Evolutionary conservation across 768 basidiomycete species (phyloP).

Genomic region (Chalciporus pseudorubinellus): DNA sequence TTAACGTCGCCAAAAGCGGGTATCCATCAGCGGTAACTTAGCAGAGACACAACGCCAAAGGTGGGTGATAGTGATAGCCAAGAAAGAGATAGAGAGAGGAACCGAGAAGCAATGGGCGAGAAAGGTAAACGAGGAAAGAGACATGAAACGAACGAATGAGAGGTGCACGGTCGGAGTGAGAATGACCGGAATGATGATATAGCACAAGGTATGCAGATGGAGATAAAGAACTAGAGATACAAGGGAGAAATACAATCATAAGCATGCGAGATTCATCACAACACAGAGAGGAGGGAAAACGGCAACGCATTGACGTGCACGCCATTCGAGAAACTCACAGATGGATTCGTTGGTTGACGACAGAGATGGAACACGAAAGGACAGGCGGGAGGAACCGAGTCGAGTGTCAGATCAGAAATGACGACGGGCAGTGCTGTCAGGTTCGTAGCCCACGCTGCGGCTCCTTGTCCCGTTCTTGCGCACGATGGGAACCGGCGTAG

Average conservation of each 20-base stretch:
- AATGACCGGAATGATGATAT: neutral
- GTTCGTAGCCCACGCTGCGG: conserved; percentile 27
- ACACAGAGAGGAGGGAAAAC: neutral
- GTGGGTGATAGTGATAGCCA: neutral
- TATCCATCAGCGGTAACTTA: neutral
- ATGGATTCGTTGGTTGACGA: neutral
- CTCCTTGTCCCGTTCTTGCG: conserved; percentile 24
- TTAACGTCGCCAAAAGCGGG: neutral
- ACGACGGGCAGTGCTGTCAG: conserved; percentile 8
- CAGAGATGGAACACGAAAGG: neutral
- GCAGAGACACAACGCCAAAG: neutral
- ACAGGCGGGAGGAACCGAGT: neutral
- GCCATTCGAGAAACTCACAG: conserved; percentile 20
- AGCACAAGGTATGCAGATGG: neutral
- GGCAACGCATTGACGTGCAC: neutral
- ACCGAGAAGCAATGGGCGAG: neutral
- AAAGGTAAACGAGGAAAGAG: neutral
- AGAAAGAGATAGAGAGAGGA: neutral
- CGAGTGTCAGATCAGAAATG: conserved; percentile 12
- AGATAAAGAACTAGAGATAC: conserved; percentile 15
- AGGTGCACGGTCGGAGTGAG: too few species aligned
- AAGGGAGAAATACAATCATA: conserved; percentile 12
- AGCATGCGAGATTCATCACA: conserved; percentile 6
- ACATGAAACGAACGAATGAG: neutral
- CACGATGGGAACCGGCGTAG: conserved; percentile 22